Conservation (phyloP, 2,329 filamentous ascomycete genomes). For the Colletotrichum melonis region DNA sequence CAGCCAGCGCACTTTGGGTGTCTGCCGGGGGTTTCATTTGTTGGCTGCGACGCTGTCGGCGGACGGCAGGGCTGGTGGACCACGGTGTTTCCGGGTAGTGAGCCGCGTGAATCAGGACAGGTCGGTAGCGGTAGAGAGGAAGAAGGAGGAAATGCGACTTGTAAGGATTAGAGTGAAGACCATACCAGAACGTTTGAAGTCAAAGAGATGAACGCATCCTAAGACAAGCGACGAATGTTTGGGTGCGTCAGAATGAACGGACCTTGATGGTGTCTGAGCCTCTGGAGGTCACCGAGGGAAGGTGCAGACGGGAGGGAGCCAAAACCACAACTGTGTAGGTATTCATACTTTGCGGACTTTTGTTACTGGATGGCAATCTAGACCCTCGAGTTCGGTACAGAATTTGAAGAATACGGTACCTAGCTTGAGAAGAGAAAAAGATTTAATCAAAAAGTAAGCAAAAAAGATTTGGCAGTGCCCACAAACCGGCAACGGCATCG, state of each 20-base stretch:
- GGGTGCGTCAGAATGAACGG: not conserved
- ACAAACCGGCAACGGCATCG: conserved; percentile 10
- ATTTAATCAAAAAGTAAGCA: not conserved
- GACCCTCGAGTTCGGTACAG: not conserved
- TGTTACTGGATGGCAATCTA: not conserved
- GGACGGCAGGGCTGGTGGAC: conserved; percentile 21
- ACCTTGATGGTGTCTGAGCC: too few relatives aligned
- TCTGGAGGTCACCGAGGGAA: not conserved
- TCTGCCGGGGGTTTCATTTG: conserved; percentile 10
- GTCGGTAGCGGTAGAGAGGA: not conserved
- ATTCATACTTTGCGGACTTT: too few relatives aligned
- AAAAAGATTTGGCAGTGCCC: conserved; percentile 11
- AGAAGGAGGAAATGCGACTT: not conserved
- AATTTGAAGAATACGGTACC: not conserved
- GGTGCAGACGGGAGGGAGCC: conserved; percentile 12
- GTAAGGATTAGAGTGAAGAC: not conserved
- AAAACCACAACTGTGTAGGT: not conserved
- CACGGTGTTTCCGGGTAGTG: conserved; percentile 22
- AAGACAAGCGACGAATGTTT: not conserved
- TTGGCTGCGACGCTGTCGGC: conserved; percentile 28
- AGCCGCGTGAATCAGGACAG: conserved; percentile 27
- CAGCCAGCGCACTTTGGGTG: conserved; percentile 5
- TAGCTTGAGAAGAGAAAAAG: not conserved
- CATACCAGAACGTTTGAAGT: not conserved
- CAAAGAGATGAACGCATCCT: not conserved